phyloP scores from a whole-genome alignment of 2,329 filamentous ascomycete species.

The Alternaria arborescens region DNA sequence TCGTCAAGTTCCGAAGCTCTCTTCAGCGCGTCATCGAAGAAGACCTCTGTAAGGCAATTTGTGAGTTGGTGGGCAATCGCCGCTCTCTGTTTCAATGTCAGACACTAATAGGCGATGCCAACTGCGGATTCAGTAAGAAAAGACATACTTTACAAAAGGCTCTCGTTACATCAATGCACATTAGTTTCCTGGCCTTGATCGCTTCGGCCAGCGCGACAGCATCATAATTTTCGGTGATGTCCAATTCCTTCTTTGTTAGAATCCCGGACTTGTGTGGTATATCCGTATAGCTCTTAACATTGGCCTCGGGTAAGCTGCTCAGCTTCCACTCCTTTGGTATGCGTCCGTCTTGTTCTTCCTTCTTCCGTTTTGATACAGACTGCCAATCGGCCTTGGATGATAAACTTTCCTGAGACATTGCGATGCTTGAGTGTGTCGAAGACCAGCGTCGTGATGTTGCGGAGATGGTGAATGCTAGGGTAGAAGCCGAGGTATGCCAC shows the following conservation, averaged over 20 bases:
- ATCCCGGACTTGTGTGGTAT: slow-evolving; percentile 64
- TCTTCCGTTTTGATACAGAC: slow-evolving; percentile 53
- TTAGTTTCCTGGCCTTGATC: slow-evolving; percentile 47
- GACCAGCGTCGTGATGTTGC: slow-evolving; percentile 1
- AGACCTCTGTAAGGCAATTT: slow-evolving; percentile 54
- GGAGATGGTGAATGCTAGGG: slow-evolving; percentile 7
- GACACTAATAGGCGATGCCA: neutral
- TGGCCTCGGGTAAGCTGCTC: slow-evolving; percentile 25
- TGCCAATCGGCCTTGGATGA: slow-evolving; percentile 47
- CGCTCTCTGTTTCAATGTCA: slow-evolving; percentile 46
- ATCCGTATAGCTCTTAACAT: slow-evolving; percentile 49
- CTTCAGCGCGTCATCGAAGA: slow-evolving; percentile 48
- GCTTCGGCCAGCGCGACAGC: slow-evolving; percentile 51
- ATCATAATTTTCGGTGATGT: slow-evolving; percentile 65
- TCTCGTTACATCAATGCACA: slow-evolving; percentile 48
- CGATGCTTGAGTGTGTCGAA: slow-evolving; percentile 3
- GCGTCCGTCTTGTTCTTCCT: slow-evolving; percentile 51
- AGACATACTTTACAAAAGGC: slow-evolving; percentile 56
- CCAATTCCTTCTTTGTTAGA: slow-evolving; percentile 60
- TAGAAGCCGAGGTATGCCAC: slow-evolving; percentile 26
- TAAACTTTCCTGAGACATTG: slow-evolving; percentile 24
- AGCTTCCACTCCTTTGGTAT: slow-evolving; percentile 59
- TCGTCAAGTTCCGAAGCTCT: slow-evolving; percentile 51
- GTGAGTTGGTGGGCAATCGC: slow-evolving; percentile 58
- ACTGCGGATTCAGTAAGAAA: neutral